Evolutionary conservation across 2,329 filamentous ascomycete genomes (phyloP), one percentile per base, ranked within the genome.

Genomic region (Fonsecaea pedrosoi): DNA sequence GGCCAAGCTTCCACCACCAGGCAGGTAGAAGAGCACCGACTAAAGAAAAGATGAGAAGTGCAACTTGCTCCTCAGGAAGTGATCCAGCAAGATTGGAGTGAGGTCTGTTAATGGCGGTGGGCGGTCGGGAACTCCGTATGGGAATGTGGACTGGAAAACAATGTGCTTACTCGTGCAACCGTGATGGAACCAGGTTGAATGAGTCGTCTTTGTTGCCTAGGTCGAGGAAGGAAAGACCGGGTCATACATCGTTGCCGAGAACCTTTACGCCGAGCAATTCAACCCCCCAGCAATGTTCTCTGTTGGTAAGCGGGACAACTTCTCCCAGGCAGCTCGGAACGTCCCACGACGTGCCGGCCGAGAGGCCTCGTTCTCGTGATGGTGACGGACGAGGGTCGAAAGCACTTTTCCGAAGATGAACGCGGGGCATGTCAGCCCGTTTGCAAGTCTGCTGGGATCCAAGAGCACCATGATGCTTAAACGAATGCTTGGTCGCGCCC

Each of bases 171-270:
- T 50, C 45, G 45, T 25, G 45, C 21, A 12, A 9, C 25, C 18
- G 18, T 50, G 45, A 50, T 21, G 12, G 45, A 50, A 54, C 45
- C 18, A 38, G 59, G n/a, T 13, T 25, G 35, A 10, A 9, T 40
- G 32, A 50, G 13, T 48, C 25, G 9, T 21, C 53, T n/a, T 42
- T 37, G 10, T 25, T 18, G 34, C 30, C 30, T n/a, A 30, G 54
- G 45, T 61, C 48, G 50, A 61, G 54, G 34, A 25, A 32, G 59
- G 10, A 61, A 61, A 38, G 37, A 42, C 35, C 50, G 37, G n/a
- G 30, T 40, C 38, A 32, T 32, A n/a, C 42, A 15, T 40, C 32
- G 13, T n/a, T 34, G 45, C 30, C 30, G 57, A 50, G 45, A 61
- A 53, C 10, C 10, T 15, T 60, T 32, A n/a, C 58, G 53, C 18